phyloP scores from a whole-genome alignment of 1,139 yeast genomes.

The Blastobotrys capitulatus region DNA sequence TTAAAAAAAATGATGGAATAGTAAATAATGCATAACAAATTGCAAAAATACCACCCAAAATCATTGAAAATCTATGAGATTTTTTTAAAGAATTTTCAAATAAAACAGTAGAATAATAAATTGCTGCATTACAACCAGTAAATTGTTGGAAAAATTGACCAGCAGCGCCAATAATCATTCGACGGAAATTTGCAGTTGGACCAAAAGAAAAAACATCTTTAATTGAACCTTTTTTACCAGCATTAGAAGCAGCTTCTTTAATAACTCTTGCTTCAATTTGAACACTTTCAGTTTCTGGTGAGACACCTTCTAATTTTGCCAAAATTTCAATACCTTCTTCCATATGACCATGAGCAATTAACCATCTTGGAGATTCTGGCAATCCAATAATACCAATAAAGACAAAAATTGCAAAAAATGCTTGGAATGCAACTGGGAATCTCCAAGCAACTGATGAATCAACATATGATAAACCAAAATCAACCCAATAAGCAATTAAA shows the following conservation, averaged over 20 bases:
- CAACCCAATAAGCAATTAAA: slow-evolving; percentile 70
- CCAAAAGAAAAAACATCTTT: slow-evolving; percentile 47
- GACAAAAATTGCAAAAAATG: slow-evolving; percentile 26
- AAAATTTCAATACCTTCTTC: slow-evolving; percentile 40
- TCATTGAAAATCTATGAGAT: slow-evolving; percentile 46
- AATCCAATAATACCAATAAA: slow-evolving; percentile 25
- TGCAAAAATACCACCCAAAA: slow-evolving; percentile 58
- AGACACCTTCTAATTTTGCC: slow-evolving; percentile 35
- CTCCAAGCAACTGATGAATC: slow-evolving; percentile 47
- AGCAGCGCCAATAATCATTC: slow-evolving; percentile 52
- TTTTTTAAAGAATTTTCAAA: slow-evolving; percentile 44
- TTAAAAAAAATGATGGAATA: slow-evolving; percentile 40
- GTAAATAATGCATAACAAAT: slow-evolving; percentile 47
- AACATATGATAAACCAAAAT: slow-evolving; percentile 43
- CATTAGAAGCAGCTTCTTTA: slow-evolving; percentile 20
- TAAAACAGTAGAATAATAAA: slow-evolving; percentile 37
- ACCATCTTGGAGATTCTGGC: slow-evolving; percentile 52
- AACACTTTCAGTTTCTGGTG: slow-evolving; percentile 18
- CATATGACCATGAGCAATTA: slow-evolving; percentile 39
- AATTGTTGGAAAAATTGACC: slow-evolving; percentile 46
- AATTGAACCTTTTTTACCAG: slow-evolving; percentile 23
- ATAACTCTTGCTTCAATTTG: slow-evolving; percentile 16
- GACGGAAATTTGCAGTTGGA: slow-evolving; percentile 33
- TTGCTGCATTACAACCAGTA: slow-evolving; percentile 63
- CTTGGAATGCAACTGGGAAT: slow-evolving; percentile 38